A percentile compares a stretch with the other conserved stretches of the same genome.
phyloP scores from a whole-genome alignment of 2,329 filamentous ascomycete genomes.

The Gnomoniopsis sp. region DNA sequence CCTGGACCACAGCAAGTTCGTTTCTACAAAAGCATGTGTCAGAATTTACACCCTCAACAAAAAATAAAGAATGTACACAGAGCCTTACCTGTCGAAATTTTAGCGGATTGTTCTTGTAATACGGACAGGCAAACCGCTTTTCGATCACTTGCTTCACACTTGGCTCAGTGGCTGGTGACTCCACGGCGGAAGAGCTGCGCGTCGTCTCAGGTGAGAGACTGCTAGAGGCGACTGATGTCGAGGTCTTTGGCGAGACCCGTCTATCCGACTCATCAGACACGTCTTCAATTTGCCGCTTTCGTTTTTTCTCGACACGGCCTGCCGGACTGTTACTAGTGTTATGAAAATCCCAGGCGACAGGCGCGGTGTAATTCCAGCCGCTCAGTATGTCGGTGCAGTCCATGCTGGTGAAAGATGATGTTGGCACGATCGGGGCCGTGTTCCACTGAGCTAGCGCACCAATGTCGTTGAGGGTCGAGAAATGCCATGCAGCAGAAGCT shows the following conservation, averaged over 20 bases:
- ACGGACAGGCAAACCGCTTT: slow-evolving; percentile 19
- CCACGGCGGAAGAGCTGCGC: slow-evolving; percentile 3
- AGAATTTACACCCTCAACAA: too few species aligned
- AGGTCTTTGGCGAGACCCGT: slow-evolving; percentile 15
- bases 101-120: slow-evolving; percentile 18
- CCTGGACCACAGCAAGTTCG: slow-evolving; percentile 19
- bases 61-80: too few species aligned
- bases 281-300: slow-evolving; percentile 14
- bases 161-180: slow-evolving; percentile 9
- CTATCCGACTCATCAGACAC: neutral
- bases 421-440: slow-evolving; percentile 10
- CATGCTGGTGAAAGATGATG: neutral
- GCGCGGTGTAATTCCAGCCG: slow-evolving; percentile 16
- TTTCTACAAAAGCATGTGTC: neutral
- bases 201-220: slow-evolving; percentile 4
- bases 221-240: neutral
- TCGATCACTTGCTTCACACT: slow-evolving; percentile 1
- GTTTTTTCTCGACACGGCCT: slow-evolving; percentile 4
- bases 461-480: slow-evolving; percentile 6
- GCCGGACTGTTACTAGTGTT: neutral
- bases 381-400: slow-evolving; percentile 13
- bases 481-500: slow-evolving; percentile 7
- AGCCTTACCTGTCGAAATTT: slow-evolving; percentile 12
- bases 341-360: slow-evolving; percentile 9
- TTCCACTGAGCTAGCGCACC: slow-evolving; percentile 14